Evolutionary conservation across 108 stramenopile species (phyloP).

Genomic region (Hondaea fermentalgiana): DNA sequence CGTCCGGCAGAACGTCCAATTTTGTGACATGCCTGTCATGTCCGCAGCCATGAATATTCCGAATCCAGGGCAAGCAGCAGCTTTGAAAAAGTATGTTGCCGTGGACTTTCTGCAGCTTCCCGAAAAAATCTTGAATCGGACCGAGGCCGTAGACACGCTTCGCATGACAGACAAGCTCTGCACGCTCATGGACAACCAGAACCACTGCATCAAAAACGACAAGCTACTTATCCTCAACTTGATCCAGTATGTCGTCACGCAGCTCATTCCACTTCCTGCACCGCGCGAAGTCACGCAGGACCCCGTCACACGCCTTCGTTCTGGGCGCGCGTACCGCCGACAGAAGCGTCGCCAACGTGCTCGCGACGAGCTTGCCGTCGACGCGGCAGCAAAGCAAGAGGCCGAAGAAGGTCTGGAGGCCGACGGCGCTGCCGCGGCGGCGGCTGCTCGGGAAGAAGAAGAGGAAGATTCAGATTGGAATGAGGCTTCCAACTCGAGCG

Average conservation of each 20-base stretch:
- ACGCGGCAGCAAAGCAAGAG: neutral
- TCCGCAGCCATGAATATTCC: neutral
- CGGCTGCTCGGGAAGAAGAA: neutral
- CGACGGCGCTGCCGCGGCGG: neutral
- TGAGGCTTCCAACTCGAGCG: neutral
- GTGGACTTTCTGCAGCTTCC: conserved; percentile 28
- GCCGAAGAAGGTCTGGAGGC: neutral
- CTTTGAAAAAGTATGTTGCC: conserved; percentile 17
- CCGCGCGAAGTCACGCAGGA: neutral
- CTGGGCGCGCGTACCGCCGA: neutral
- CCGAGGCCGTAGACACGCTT: conserved; percentile 20
- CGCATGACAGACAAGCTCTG: conserved; percentile 20
- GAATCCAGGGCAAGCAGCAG: conserved; percentile 13
- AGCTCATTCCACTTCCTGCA: conserved; percentile 20
- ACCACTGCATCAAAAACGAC: conserved; percentile 33
- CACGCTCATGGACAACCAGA: conserved; percentile 29
- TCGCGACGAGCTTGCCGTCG: no score
- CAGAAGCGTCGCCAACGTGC: neutral
- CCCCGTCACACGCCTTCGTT: neutral
- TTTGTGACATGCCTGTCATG: neutral
- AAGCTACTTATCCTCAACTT: conserved; percentile 23
- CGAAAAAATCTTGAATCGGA: neutral
- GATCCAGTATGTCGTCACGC: conserved; percentile 24
- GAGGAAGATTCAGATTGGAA: neutral
- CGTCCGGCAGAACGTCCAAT: neutral